Evolutionary conservation across 805 yeast genomes (phyloP).

Genomic region (Saccharomycopsis guyanensis): DNA sequence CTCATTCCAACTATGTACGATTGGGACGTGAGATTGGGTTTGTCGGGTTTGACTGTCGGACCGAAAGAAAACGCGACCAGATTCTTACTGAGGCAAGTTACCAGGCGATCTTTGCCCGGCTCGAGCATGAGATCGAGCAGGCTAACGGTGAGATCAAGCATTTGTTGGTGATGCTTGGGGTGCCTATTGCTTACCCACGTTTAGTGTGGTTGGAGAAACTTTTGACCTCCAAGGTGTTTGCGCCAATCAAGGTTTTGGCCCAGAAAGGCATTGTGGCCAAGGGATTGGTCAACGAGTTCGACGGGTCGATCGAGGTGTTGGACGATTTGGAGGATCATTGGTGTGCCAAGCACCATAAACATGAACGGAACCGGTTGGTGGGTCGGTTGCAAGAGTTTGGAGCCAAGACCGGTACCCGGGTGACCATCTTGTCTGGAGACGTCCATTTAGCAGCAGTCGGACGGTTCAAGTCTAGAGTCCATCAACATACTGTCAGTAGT

Average conservation of each 20-base stretch:
- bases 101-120: conserved; percentile 48
- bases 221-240: conserved; percentile 51
- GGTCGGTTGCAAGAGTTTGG: conserved; percentile 59
- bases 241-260: conserved; percentile 57
- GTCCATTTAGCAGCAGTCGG: conserved; percentile 88
- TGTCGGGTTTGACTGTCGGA: conserved; percentile 85
- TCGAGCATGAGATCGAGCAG: conserved; percentile 44
- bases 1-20: conserved; percentile 64
- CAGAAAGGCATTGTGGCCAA: conserved; percentile 53
- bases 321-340: conserved; percentile 96
- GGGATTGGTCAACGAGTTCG: conserved; percentile 85
- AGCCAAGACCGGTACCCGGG: conserved; percentile 51
- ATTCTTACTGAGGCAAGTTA: conserved; percentile 54
- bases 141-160: conserved; percentile 60
- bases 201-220: conserved; percentile 83
- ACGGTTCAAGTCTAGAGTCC: conserved; percentile 53
- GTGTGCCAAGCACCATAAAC: conserved; percentile 85
- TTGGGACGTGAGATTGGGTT: conserved; percentile 69
- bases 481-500: conserved; percentile 34
- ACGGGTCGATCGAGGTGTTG: conserved; percentile 82
- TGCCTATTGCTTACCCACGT: conserved; percentile 92
- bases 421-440: conserved; percentile 87
- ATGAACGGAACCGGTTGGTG: conserved; percentile 70
- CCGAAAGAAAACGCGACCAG: conserved; percentile 66
- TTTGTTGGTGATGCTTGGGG: conserved; percentile 77